Conservation (phyloP, 495 filamentous ascomycete genomes). For the Amorphotheca resinae region DNA sequence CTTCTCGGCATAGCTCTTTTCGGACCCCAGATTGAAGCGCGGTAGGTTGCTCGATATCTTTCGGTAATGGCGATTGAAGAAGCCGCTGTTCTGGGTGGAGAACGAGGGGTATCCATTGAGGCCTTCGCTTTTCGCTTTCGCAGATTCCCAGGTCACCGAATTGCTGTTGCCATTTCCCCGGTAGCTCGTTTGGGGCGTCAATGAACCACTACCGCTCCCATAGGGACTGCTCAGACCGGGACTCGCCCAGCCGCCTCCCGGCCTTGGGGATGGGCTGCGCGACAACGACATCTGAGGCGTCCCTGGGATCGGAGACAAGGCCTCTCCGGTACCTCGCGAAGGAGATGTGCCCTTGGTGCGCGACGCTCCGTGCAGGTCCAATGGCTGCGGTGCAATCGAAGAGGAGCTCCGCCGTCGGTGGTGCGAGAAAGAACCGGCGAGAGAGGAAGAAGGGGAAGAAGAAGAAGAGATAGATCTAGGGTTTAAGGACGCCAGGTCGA, state of each 20-base stretch:
- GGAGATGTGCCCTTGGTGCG: conserved; percentile 1
- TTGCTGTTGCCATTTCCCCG: conserved; percentile 37
- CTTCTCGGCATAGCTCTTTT: conserved; percentile 51
- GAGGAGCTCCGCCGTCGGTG: conserved; percentile 19
- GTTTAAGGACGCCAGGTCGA: conserved; percentile 22
- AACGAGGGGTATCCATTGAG: conserved; percentile 69
- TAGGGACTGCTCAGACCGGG: conserved; percentile 56
- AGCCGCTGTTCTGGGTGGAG: conserved; percentile 63
- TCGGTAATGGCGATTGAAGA: conserved; percentile 69
- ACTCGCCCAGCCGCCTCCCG: conserved; percentile 76
- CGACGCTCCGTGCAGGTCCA: conserved; percentile 5
- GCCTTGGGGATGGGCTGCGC: conserved; percentile 69
- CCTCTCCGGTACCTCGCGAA: background rate
- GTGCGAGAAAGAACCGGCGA: conserved; percentile 17
- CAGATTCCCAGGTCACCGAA: conserved; percentile 64
- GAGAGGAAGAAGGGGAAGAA: conserved; percentile 5
- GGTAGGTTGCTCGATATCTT: conserved; percentile 62
- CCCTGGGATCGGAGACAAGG: conserved; percentile 23
- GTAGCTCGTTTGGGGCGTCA: conserved; percentile 43
- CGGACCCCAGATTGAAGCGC: conserved; percentile 39
- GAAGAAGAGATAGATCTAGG: conserved; percentile 16
- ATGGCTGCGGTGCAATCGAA: conserved; percentile 11
- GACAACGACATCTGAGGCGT: conserved; percentile 65
- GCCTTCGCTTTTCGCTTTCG: conserved; percentile 65
- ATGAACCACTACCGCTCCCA: conserved; percentile 47